Evolutionary conservation across 164 flowering plant species (phyloP), one percentile per base, ranked within the genome.

Genomic region (Macadamia tetraphylla): DNA sequence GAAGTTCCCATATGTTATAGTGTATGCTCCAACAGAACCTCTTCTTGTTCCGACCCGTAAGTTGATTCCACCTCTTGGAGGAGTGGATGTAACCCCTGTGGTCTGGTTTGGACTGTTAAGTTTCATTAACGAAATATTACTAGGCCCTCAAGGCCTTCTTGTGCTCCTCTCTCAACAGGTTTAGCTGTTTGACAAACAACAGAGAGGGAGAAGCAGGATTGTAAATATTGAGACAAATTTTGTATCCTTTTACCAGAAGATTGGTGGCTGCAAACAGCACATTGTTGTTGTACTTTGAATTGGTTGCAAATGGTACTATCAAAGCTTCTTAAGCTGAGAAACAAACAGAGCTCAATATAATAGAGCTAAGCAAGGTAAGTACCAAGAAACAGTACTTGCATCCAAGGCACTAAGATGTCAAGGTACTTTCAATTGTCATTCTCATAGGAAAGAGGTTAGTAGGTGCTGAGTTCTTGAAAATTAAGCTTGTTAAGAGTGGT

Each of bases 1-100:
- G n/a, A 85, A 90, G 73, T 89, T 94, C 68, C 99, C 99, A 3
- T 92, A 89, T 70, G 89, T 90, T 6, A 44, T 94, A 58, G 99
- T 91, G 13, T 92, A 88, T 76, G 97, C 94, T 53, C 99, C 99
- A 0, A 94, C 99, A 1, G 98, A 94, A 68, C 99, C 99, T 5
- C 62, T 94, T 64, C 90, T 94, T 8, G 67, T 67, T 6, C 82
- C 74, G 7, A 90, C 99, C 1, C 74, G 99, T 67, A 92, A 90
- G 81, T 6, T 92, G 80, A 94, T 94, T 61, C 97, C 91, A 15
- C 98, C 99, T 1, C 77, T 95, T 5, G 99, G 86, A n/a, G 98
- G 98, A 13, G 98, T 95, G 58, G 99, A 95, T 75, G 96, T 95
- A 49, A 87, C 97, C 23, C 98, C 98, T 13, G 99, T 95, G 10